phyloP scores from a whole-genome alignment of 305 asterid species.

The Plantago lanceolata region DNA sequence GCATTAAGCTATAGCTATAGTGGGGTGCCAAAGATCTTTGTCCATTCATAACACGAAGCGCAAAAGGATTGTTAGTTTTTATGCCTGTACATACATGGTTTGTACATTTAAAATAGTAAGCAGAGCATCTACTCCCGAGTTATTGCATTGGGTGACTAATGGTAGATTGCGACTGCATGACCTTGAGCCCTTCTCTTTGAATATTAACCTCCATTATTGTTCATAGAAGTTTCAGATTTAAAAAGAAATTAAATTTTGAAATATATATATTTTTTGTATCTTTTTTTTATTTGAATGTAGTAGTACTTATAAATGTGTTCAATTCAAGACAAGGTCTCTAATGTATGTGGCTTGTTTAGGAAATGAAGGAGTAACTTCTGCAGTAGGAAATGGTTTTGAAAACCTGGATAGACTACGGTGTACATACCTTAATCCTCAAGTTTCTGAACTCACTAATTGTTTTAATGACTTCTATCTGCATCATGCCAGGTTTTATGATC shows the following conservation, averaged over 20 bases:
- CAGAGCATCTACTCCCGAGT: not conserved
- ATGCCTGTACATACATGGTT: too few species aligned
- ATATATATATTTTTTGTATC: too few species aligned
- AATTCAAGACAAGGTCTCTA: not conserved
- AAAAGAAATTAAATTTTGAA: too few species aligned
- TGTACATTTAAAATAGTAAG: too few species aligned
- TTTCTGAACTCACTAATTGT: conserved; percentile 7
- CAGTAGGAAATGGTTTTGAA: conserved; percentile 9
- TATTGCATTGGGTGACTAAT: not conserved
- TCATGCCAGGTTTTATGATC: conserved; percentile 84
- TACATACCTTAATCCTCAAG: conserved; percentile 12
- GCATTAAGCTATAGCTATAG: not conserved
- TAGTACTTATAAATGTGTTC: not conserved
- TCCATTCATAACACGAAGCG: not conserved
- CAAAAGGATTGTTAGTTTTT: not conserved
- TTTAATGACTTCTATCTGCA: conserved; percentile 26
- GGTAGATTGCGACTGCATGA: not conserved
- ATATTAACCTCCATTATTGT: not conserved
- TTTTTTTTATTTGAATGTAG: not conserved
- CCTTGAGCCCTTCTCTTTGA: not conserved
- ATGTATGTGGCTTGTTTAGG: conserved; percentile 7
- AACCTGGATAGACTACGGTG: conserved; percentile 4
- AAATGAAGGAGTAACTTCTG: not conserved
- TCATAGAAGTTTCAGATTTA: not conserved
- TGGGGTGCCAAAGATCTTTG: not conserved